phyloP scores from a whole-genome alignment of 768 basidiomycete species.

The Cystofilobasidium ferigula region DNA sequence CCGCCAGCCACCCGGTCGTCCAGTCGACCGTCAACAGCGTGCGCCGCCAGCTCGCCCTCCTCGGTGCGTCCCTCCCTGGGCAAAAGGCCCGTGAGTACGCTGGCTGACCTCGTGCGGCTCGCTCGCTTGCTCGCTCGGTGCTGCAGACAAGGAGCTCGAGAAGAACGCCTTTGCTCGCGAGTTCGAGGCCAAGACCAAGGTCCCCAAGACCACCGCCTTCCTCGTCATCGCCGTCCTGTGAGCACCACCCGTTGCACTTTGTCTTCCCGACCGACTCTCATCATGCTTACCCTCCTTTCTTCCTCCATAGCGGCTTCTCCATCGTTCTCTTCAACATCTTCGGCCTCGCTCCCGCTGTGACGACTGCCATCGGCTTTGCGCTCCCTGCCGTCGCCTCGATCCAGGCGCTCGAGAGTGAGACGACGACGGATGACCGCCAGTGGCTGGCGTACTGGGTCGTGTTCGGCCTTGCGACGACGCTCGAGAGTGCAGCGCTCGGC shows the following conservation, averaged over 20 bases:
- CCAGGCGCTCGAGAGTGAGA: slow-evolving; percentile 82
- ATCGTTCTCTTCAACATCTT: slow-evolving; percentile 40
- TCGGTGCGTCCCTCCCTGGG: not conserved
- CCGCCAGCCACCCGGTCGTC: slow-evolving; percentile 78
- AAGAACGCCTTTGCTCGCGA: slow-evolving; percentile 40
- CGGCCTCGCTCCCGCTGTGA: slow-evolving; percentile 78
- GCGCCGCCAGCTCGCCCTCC: slow-evolving; percentile 52
- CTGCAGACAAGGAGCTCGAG: slow-evolving; percentile 64
- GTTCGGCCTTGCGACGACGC: not conserved
- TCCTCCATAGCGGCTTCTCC: slow-evolving; percentile 25
- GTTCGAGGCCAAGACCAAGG: slow-evolving; percentile 77
- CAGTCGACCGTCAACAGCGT: slow-evolving; percentile 74
- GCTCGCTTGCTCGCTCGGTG: not conserved
- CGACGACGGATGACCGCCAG: slow-evolving; percentile 40
- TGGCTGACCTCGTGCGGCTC: not conserved
- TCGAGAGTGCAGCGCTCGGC: slow-evolving; percentile 47
- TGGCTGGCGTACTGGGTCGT: slow-evolving; percentile 24
- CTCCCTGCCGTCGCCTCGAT: slow-evolving; percentile 91
- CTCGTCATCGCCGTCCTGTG: slow-evolving; percentile 59
- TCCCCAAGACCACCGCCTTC: slow-evolving; percentile 85
- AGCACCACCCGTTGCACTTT: slow-evolving; percentile 40
- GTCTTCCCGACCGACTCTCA: not conserved
- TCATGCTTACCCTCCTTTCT: not conserved
- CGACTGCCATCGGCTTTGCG: slow-evolving; percentile 87
- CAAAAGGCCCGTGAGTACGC: not conserved